These are phyloP conservation scores for Coemansia sp. DNA, from an alignment of 192 early-diverging fungal species.

Conservation along the genomic window DNA sequence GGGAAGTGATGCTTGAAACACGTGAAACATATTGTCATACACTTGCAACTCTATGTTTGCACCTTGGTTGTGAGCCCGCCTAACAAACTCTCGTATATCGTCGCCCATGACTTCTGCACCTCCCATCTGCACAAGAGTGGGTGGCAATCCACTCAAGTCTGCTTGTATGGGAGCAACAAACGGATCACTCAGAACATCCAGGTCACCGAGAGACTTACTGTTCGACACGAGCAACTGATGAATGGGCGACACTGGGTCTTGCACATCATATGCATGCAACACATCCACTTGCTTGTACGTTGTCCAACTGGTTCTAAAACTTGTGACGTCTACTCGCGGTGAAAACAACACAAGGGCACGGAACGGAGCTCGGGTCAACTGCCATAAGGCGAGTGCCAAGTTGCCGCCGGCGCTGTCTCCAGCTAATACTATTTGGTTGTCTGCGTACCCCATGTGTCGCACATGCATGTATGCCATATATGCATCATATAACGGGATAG, in stretches of 20 bases:
- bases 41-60: slow-evolving; percentile 7
- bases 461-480: slow-evolving; percentile 73
- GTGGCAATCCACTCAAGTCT: slow-evolving; percentile 21
- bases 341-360: slow-evolving; percentile 23
- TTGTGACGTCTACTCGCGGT: slow-evolving; percentile 42
- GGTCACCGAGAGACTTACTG: not conserved
- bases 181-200: slow-evolving; percentile 13
- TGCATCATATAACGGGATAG: slow-evolving; percentile 78
- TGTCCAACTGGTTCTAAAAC: slow-evolving; percentile 20
- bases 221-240: slow-evolving; percentile 15
- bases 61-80: not conserved
- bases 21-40: slow-evolving; percentile 38
- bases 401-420: slow-evolving; percentile 55
- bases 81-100: slow-evolving; percentile 46
- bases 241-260: not conserved
- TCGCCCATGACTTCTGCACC: slow-evolving; percentile 37
- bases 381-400: slow-evolving; percentile 42
- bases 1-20: slow-evolving; percentile 26
- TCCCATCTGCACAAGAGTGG: slow-evolving; percentile 41
- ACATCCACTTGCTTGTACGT: slow-evolving; percentile 16
- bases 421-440: slow-evolving; percentile 24
- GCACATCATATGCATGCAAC: slow-evolving; percentile 2
- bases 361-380: slow-evolving; percentile 8
- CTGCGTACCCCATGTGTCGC: slow-evolving; percentile 11
- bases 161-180: slow-evolving; percentile 41